Base-by-base conservation (phyloP, 73 alveolate genomes). In the Blepharisma japonicum region DNA sequence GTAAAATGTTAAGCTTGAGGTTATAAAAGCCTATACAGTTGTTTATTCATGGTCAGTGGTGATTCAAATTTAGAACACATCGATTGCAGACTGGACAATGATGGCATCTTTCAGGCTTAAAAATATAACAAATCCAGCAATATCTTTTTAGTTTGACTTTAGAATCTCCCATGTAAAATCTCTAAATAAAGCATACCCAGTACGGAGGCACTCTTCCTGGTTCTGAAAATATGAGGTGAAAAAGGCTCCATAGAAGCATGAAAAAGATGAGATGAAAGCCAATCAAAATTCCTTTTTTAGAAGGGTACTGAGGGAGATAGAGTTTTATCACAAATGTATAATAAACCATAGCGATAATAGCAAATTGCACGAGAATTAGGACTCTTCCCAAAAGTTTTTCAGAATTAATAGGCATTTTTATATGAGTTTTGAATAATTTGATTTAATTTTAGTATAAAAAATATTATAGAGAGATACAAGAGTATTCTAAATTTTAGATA, bases 191-290 rank as follows among this genome's bases (percentile, higher is more conserved):
- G 3, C 0, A 8, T 61, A 61, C 97, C 98, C 99, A 95, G 81
- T 88, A 94, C 7, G 93, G 87, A 6, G 99, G 99, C 8, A 95
- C 99, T 87, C 88, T 86, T 20, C 99, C 98, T 6, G 99, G 98
- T 67, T 95, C 99, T 39, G 99, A 89, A 38, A 86, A 82, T 79
- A 96, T 90, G 7, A 98, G 81, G 70, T 86, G 81, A 61, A 87
- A 68, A 79, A 96, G 90, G 23, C 98, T 83, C 93, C 98, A 92
- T 38, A 92, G 71, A 71, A 94, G 87, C 83, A 95, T 71, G 55
- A 94, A 32, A 18, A 93, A 80, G 27, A 94, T 66, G 9, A 90
- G 50, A 81, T 94, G 94, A 80, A 91, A 89, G 11, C 89, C n/a
- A 27, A 89, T 83, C 8, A 94, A 79, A 68, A 94, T 25, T 39